Base-by-base conservation (phyloP, 257 asterid genomes). In the Nyctanthes arbortristis region DNA sequence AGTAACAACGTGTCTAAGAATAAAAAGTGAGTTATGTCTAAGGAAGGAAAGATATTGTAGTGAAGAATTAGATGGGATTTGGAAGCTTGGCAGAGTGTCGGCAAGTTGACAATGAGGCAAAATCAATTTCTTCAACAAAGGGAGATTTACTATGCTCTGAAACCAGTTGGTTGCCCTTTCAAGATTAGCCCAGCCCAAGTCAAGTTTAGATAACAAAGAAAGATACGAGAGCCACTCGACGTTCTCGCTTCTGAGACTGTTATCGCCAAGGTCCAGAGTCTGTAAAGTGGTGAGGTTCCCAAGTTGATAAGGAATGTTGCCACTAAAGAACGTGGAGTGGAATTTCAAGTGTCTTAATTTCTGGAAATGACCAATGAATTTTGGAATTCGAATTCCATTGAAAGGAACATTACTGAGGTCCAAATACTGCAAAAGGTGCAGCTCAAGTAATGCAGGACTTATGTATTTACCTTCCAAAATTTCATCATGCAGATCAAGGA, bases 151-250 rank as follows among this genome's bases (percentile, higher is more conserved):
- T n/a, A n/a, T n/a, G 40, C 18, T 4, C 4, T 11, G 59, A 4
- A 61, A 24, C 20, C n/a, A 25, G 20, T 12, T 61, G 36, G 31
- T 61, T 52, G 20, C 20, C n/a, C 31, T 30, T n/a, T n/a, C n/a
- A 65, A 65, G 22, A 29, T 5, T 20, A 39, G 29, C 29, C 6
- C 4, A 1, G 7, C 4, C 1, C 1, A 65, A 30, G 59, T 45
- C 20, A 43, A 65, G 36, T 37, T 28, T 5, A 1, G 3, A 14
- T 30, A 65, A 30, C 16, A 30, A 45, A 27, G 28, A 0, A 65
- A 65, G 70, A 65, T 6, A 35, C 40, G 58, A 31, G 20, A 65
- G 70, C 70, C 70, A 65, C 32, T 65, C 60, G n/a, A 65, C 39
- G 33, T 1, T 65, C 25, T 65, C 29, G 12, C 7, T 35, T 7